Percentiles rank a stretch among this genome's conserved stretches.
These are phyloP conservation scores for Rutstroemia sp. DNA, from an alignment of 2,329 filamentous ascomycete genomes.

Conservation along the genomic window DNA sequence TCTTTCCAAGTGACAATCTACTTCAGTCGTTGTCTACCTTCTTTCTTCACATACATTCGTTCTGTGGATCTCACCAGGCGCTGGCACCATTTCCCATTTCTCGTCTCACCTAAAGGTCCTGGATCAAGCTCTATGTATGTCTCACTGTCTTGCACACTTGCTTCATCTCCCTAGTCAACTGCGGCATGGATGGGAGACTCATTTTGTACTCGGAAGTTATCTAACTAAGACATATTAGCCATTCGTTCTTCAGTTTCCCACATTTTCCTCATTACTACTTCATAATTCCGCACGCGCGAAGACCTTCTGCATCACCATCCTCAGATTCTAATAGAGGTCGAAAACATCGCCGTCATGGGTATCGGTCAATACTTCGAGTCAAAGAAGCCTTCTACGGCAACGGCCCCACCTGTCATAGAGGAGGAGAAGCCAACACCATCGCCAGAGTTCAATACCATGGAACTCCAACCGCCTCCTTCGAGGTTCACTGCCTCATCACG, in stretches of 20 bases:
- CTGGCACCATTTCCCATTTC: neutral
- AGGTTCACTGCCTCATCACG: constrained; percentile 44
- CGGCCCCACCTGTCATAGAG: constrained; percentile 32
- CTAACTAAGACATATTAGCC: neutral
- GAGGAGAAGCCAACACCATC: constrained; percentile 35
- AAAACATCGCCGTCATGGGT: constrained; percentile 42
- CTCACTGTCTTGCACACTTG: neutral
- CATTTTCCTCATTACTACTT: neutral
- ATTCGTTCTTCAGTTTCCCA: neutral
- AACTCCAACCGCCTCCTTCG: constrained; percentile 42
- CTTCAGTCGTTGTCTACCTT: neutral
- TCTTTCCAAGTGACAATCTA: neutral
- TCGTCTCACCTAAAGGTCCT: neutral
- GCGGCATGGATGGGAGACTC: neutral
- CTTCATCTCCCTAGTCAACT: neutral
- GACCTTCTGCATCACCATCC: neutral
- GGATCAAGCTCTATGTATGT: neutral
- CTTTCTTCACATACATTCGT: neutral
- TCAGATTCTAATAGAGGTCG: neutral
- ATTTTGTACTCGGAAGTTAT: neutral
- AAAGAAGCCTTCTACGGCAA: constrained; percentile 33
- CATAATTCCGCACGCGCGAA: neutral
- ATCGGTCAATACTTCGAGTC: constrained; percentile 56
- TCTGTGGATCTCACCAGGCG: neutral
- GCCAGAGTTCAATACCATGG: constrained; percentile 34